Percentiles rank a stretch among this genome's conserved stretches.
phyloP scores from a whole-genome alignment of 768 basidiomycete genomes.

The Dentipellis fragilis region DNA sequence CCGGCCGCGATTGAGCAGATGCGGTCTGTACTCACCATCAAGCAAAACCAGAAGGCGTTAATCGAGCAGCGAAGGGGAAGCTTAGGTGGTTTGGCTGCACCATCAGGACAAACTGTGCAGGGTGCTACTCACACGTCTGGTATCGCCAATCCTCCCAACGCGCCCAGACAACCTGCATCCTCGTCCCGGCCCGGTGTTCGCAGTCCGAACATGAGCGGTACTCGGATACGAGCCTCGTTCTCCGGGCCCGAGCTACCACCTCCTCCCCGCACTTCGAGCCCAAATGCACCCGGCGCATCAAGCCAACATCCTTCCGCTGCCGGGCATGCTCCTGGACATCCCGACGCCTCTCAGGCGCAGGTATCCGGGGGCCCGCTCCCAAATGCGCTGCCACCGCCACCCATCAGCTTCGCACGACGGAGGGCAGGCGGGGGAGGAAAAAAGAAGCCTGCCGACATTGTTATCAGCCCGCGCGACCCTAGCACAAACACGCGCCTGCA shows the following conservation, averaged over 20 bases:
- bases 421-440: conserved; percentile 53
- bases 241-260: conserved; percentile 17
- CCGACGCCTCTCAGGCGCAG: conserved; percentile 3
- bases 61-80: conserved; percentile 64
- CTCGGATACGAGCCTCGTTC: conserved; percentile 13
- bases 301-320: conserved; percentile 15
- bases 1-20: conserved; percentile 49
- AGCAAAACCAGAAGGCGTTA: conserved; percentile 63
- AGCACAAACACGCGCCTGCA: conserved; percentile 25
- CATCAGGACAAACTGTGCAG: not conserved
- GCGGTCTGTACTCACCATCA: conserved; percentile 49
- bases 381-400: conserved; percentile 52
- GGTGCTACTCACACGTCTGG: not conserved
- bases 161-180: conserved; percentile 17
- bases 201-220: conserved; percentile 13
- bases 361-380: conserved; percentile 8
- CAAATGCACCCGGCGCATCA: conserved; percentile 14
- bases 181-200: conserved; percentile 22
- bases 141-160: conserved; percentile 11
- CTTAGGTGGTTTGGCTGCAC: conserved; percentile 26
- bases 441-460: conserved; percentile 67
- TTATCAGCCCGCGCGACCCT: conserved; percentile 61
- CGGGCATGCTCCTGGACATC: conserved; percentile 3
- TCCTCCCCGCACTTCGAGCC: conserved; percentile 12
- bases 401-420: conserved; percentile 71